Evolutionary conservation across 2,329 filamentous ascomycete genomes (phyloP), one percentile per base, ranked within the genome.

Genomic region (Fusarium longipes): DNA sequence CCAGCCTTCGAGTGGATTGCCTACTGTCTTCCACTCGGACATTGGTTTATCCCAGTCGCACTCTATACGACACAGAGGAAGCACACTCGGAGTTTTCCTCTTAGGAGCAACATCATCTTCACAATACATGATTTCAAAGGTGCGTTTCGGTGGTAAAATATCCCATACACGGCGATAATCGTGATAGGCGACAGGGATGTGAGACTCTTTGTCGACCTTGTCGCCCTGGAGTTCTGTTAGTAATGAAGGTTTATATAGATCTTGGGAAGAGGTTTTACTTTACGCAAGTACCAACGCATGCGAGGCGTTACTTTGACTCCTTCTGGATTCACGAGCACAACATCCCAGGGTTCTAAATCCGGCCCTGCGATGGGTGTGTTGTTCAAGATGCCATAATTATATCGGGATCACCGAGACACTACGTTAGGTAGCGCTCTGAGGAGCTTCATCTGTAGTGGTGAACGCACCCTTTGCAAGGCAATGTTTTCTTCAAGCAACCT

Each of bases 41-140:
- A 55, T 14, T 10, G 54, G 49, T 14, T 55, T 55, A 8, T 38
- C 54, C 54, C 8, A 44, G 1, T 25, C 25, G 6, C 38, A 54
- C 5, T 10, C 49, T 2, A 57, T 57, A 1, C 17, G 32, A 38
- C 8, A 18, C 2, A 55, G 4, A 11, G 4, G 18, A 2, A 38
- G 17, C 0, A 55, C 49, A 0, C 17, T 27, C 5, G 25, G 20
- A 0, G 18, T 25, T 0, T 10, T n/a, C 2, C 32, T 55, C 0
- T 57, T 57, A 2, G 25, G 32, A 1, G 3, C 54, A 14, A 6
- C 3, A 4, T 38, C 2, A 6, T 44, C 1, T 25, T 8, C n/a
- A 1, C 48, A 55, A 4, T 48, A 54, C 11, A 54, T 4, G 2
- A 39, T 39, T 5, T 32, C 14, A 7, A 38, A 54, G 1, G 20